Base-by-base conservation (phyloP, 352 stramenopile genomes). In the Pythium oligandrum region DNA sequence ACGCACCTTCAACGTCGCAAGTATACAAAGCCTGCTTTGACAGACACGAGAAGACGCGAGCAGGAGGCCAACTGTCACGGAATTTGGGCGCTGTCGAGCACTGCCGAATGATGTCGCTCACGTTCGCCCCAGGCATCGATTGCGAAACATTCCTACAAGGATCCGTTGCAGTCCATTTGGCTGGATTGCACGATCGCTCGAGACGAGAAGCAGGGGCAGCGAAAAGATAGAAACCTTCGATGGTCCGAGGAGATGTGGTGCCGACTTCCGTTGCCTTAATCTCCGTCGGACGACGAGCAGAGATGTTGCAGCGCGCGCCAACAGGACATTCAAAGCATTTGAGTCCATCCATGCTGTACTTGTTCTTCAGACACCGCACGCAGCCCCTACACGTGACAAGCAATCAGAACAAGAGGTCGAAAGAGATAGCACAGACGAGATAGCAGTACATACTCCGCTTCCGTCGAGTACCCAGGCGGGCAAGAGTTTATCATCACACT, bases 11-110 rank as follows among this genome's bases (percentile, higher is more conserved):
- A 1, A 88, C 75, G 39, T 89, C 78, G 53, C 80, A 91, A 12
- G 55, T 63, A 51, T 91, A 91, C 46, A 91, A 87, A 0, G 72
- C 51, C 45, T 74, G 66, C 3, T 57, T 53, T 1, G 80, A 76
- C 11, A 88, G 40, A 34, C 80, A 89, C 4, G 78, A 70, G 36
- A 88, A 91, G 6, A 84, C 38, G 3, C 80, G 71, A 8, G 83
- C 72, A 4, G 76, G 26, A 0, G 68, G 33, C 80, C 80, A 91
- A 45, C 81, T 77, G n/a, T 85, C 76, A 0, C 55, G 53, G 46
- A 88, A 88, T 1, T 57, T 51, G 4, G 40, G 51, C 36, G 56
- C 39, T 1, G 55, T 61, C 7, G 71, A 60, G 40, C 80, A 90
- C 5, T 54, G 11, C 6, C 66, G 59, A 44, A 88, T 73, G 8